Evolutionary conservation across 441 rosid species (phyloP).

Genomic region (Rhodomyrtus psidioides): DNA sequence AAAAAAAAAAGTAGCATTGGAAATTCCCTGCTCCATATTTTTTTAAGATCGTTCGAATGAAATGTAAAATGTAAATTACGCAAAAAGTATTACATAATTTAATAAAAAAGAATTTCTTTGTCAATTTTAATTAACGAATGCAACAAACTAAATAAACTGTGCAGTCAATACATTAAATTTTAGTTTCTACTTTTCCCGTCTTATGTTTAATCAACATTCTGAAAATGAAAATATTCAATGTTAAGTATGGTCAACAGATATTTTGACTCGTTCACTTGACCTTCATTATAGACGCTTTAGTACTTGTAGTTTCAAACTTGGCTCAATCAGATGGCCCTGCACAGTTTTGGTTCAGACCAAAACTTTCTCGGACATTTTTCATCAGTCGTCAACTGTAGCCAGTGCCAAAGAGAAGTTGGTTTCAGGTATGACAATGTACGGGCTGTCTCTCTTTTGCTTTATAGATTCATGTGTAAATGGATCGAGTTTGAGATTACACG

Average conservation of each 20-base stretch:
- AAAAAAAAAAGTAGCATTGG: too few species aligned
- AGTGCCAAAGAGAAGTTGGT: neutral
- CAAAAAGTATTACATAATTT: too few species aligned
- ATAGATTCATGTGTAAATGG: neutral
- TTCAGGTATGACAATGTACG: neutral
- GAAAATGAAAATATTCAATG: neutral
- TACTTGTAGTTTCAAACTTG: neutral
- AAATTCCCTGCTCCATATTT: too few species aligned
- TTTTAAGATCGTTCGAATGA: too few species aligned
- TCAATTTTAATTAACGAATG: neutral
- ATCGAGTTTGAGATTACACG: neutral
- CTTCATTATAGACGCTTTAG: neutral
- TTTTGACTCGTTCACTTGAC: neutral
- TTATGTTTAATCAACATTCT: neutral
- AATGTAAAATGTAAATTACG: too few species aligned
- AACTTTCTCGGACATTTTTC: fast-evolving
- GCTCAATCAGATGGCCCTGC: neutral
- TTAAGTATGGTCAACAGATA: neutral
- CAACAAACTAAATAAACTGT: neutral
- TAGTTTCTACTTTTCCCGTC: neutral
- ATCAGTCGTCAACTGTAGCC: neutral
- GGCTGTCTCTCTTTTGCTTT: neutral
- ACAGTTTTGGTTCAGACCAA: neutral
- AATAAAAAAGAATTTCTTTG: too few species aligned
- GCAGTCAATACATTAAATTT: neutral